Evolutionary conservation across 768 basidiomycete species (phyloP), one percentile per base, ranked within the genome.

Genomic region (Hygrophorus pudorinus): DNA sequence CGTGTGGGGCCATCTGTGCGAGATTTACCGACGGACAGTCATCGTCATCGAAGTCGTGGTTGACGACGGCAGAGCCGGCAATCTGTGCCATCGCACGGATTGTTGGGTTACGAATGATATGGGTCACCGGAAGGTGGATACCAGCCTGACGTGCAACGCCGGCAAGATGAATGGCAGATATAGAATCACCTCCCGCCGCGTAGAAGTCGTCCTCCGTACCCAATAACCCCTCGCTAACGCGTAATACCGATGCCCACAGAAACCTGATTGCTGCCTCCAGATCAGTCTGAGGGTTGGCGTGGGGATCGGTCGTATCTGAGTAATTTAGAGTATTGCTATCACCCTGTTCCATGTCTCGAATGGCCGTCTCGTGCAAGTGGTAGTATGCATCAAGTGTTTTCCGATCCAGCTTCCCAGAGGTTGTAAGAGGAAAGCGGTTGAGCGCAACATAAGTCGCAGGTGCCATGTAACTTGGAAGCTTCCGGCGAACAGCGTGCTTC

Each of bases 391-490:
- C 8, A 28, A 41, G 40, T 4, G 40, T 5, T 5, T 41, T 41
- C 5, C 40, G 40, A 41, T 41, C 40, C 40, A 41, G 14, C 40
- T 41, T 41, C 27, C 40, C 40, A 27, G 40, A 41, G 21, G 6
- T 27, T 12, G 40, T 41, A 14, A 41, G 40, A 18, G 40, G 40
- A 14, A 41, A 41, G 2, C 40, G 40, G 29, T 41, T 41, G 24
- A 41, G 17, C 3, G 40, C 28, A 30, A 41, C 27, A 28, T 41
- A 41, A 16, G 4, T 41, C 24, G 40, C 5, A 27, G 40, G 40
- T 28, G 40, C 40, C 40, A 41, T 41, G 24, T 27, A 41, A 28
- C 2, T 29, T n/a, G 40, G 40, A 41, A 41, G 40, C 14, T 24
- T 41, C 14, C 24, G 17, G 14, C 40, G 40, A 18, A 41, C 40